Evolutionary conservation across 73 alveolate genomes (phyloP).

Genomic region (Tetrahymena thermophila): DNA sequence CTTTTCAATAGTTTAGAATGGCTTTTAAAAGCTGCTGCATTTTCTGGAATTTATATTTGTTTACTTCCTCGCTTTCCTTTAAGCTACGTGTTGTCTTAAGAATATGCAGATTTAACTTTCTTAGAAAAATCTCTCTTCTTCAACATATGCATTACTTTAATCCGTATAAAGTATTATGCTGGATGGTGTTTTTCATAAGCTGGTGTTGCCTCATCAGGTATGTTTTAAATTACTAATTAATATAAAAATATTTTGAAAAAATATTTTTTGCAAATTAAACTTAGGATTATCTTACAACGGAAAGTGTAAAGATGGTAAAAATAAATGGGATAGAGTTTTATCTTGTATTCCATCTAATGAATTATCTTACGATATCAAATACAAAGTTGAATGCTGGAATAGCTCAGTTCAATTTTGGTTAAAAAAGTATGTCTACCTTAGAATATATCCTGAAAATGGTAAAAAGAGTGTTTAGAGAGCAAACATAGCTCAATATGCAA

Average conservation of each 20-base stretch:
- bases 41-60: constrained; percentile 44
- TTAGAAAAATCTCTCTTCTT: constrained; percentile 46
- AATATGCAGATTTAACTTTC: constrained; percentile 47
- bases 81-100: constrained; percentile 49
- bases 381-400: constrained; percentile 82
- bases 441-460: constrained; percentile 52
- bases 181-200: constrained; percentile 40
- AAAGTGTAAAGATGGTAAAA: constrained; percentile 35
- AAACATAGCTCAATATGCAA: constrained; percentile 47
- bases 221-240: neutral
- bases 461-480: constrained; percentile 40
- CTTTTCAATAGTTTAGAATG: constrained; percentile 35
- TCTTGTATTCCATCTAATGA: constrained; percentile 19
- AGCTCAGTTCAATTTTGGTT: constrained; percentile 78
- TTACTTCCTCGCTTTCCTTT: constrained; percentile 49
- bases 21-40: constrained; percentile 44
- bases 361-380: constrained; percentile 34
- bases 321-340: constrained; percentile 13
- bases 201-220: constrained; percentile 34
- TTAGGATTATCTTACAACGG: constrained; percentile 74
- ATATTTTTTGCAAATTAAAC: neutral
- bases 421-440: constrained; percentile 65
- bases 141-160: constrained; percentile 48
- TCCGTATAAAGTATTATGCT: constrained; percentile 41
- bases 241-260: neutral